Conservation (phyloP, 768 basidiomycete species). For the Suillus clintonianus region DNA sequence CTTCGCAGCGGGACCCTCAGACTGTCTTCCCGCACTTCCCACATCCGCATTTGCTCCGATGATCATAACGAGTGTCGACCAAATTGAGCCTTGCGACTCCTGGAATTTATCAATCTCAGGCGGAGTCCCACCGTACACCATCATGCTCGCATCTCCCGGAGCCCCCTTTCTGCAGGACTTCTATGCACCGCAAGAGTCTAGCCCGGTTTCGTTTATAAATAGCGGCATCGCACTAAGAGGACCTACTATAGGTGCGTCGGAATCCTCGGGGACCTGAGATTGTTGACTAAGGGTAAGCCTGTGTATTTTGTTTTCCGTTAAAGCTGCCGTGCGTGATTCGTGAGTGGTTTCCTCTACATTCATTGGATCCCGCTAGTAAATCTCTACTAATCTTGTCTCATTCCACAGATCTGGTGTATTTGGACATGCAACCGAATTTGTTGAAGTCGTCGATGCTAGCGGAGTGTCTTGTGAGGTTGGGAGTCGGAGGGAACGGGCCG, state of each 20-base stretch:
- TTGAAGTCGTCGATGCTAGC: background rate
- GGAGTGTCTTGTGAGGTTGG: slow-evolving; percentile 4
- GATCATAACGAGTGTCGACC: slow-evolving; percentile 41
- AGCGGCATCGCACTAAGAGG: slow-evolving; percentile 35
- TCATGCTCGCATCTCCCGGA: slow-evolving; percentile 40
- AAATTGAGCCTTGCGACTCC: slow-evolving; percentile 44
- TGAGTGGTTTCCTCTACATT: slow-evolving; percentile 30
- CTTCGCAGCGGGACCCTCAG: slow-evolving; percentile 27
- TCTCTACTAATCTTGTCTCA: background rate
- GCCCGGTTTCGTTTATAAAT: slow-evolving; percentile 45
- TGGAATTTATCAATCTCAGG: slow-evolving; percentile 49
- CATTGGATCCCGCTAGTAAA: background rate
- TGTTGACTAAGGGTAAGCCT: background rate
- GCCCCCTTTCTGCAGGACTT: slow-evolving; percentile 44
- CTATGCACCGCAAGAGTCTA: slow-evolving; percentile 32
- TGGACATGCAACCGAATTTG: slow-evolving; percentile 15
- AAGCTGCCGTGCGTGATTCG: slow-evolving; percentile 45
- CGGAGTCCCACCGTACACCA: slow-evolving; percentile 45
- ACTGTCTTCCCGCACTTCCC: slow-evolving; percentile 22
- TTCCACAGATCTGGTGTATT: slow-evolving; percentile 41
- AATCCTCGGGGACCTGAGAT: slow-evolving; percentile 5
- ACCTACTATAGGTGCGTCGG: slow-evolving; percentile 37
- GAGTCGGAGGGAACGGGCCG: background rate
- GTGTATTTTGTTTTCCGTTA: slow-evolving; percentile 3
- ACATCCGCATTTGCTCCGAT: slow-evolving; percentile 28